A percentile compares a stretch with the other conserved stretches of the same genome.
These are phyloP conservation scores for Achaetomiella virescens DNA, from an alignment of 495 filamentous ascomycete genomes.

Conservation along the genomic window DNA sequence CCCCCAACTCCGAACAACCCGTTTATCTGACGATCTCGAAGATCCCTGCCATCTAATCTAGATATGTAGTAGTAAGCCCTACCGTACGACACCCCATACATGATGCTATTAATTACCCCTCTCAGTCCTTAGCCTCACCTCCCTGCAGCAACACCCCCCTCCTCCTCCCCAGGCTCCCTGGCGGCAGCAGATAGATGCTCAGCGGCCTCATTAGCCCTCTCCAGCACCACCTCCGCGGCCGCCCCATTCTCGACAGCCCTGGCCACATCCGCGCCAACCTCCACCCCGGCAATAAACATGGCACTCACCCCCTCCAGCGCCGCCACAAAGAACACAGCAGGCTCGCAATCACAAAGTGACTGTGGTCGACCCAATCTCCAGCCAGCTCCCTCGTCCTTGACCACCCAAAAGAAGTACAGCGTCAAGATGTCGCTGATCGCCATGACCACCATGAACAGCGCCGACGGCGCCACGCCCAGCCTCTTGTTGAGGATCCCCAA, in stretches of 20 bases:
- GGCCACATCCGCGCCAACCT: slow-evolving; percentile 48
- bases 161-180: too few species aligned
- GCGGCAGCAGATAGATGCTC: slow-evolving; percentile 1
- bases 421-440: slow-evolving; percentile 87
- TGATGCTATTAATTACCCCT: not conserved
- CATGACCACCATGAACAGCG: slow-evolving; percentile 93
- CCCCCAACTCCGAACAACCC: too few species aligned
- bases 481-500: slow-evolving; percentile 87
- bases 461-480: slow-evolving; percentile 73
- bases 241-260: slow-evolving; percentile 20
- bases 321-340: slow-evolving; percentile 83
- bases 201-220: slow-evolving; percentile 19
- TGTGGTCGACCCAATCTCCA: slow-evolving; percentile 95
- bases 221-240: slow-evolving; percentile 9
- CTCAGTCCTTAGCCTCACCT: not conserved
- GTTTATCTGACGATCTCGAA: too few species aligned
- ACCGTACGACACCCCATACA: not conserved
- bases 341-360: slow-evolving; percentile 88
- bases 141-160: not conserved
- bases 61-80: not conserved
- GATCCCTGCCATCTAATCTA: too few species aligned
- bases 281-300: slow-evolving; percentile 73
- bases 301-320: slow-evolving; percentile 80
- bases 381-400: slow-evolving; percentile 90
- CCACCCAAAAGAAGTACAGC: slow-evolving; percentile 96